Evolutionary conservation across 2,329 filamentous ascomycete species (phyloP), one percentile per base, ranked within the genome.

Genomic region (Fusarium phyllophilum): DNA sequence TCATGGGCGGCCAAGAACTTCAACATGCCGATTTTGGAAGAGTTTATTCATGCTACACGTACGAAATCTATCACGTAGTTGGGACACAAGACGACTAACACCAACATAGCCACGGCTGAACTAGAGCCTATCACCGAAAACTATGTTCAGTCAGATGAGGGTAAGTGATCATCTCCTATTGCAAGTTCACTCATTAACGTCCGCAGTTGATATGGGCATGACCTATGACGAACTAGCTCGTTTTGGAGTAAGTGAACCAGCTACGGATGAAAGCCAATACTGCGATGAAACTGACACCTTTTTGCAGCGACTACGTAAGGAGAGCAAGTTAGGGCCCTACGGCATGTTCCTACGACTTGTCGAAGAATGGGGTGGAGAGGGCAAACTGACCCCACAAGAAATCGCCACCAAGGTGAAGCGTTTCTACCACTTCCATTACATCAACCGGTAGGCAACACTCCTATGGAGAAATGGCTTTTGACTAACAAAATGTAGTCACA

Each of bases 41-140:
- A 89, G 15, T 94, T 94, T 80, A 82, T 94, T 52, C 83, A 86
- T 49, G 90, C 89, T 2, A 85, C 82, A 1, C 89, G 88, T 17
- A 88, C 86, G 49, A 36, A 15, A 1, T 46, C 34, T 31, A 45
- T 4, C 8, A 31, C 31, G 6, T 29, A 7, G n/a, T 34, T 26
- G n/a, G 9, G 20, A 6, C 17, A 29, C 14, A 2, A 38, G 34
- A 70, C 36, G 41, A n/a, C 49, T 52, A 20, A 52, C 49, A 36
- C 3, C 6, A 15, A 20, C 9, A 36, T 24, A 70, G 67, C 68
- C 17, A 70, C 68, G 24, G 88, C 88, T 12, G 88, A 90, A 70
- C 81, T 87, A 2, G 82, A 85, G 9, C 84, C 83, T 2, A 81
- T 85, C 15, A 83, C 82, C 0, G 80, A 81, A 8, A 79, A 81